These are phyloP conservation scores for Rhizoclosmatium sp. DNA, from an alignment of 192 early-diverging fungal species.

Conservation along the genomic window DNA sequence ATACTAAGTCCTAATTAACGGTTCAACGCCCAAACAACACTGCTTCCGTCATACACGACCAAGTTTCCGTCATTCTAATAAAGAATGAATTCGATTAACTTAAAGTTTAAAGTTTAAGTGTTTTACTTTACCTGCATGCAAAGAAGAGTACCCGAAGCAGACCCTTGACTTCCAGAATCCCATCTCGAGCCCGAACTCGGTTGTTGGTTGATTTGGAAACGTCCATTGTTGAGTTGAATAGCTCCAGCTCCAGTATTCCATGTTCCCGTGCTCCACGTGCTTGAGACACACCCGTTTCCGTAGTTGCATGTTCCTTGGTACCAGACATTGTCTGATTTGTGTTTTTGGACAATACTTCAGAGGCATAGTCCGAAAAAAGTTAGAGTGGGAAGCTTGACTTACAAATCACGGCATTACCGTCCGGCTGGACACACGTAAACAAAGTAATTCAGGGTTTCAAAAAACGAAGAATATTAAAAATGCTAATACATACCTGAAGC, in stretches of 20 bases:
- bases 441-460: background rate
- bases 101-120: background rate
- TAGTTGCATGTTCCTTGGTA: background rate
- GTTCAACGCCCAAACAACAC: background rate
- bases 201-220: background rate
- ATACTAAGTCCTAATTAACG: too few relatives aligned
- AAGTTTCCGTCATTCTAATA: background rate
- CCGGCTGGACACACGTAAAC: too few relatives aligned
- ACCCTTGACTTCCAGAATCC: background rate
- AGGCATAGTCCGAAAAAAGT: background rate
- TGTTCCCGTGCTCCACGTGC: background rate
- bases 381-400: too few relatives aligned
- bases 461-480: background rate
- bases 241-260: background rate
- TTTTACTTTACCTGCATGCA: background rate
- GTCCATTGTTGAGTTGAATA: background rate
- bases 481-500: background rate
- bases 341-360: background rate
- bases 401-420: too few relatives aligned
- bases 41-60: background rate
- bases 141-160: background rate
- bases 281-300: background rate
- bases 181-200: background rate
- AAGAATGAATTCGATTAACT: background rate
- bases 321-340: background rate